Conservation (phyloP, 2,329 filamentous ascomycete species). For the Lasiodiplodia gonubiensis region DNA sequence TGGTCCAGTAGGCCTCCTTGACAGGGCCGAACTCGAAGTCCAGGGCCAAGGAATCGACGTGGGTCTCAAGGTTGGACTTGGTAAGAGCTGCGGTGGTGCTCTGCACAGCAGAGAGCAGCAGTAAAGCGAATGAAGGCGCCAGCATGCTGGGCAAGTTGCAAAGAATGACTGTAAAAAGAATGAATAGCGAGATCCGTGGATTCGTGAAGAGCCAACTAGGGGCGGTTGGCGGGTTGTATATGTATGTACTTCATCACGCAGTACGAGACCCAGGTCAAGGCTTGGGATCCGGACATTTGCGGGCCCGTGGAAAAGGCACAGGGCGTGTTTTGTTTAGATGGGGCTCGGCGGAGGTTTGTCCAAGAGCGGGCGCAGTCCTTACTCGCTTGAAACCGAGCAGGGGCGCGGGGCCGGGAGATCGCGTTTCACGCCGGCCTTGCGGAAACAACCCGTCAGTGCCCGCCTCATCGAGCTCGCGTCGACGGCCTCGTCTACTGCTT, state of each 20-base stretch:
- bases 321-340: constrained; percentile 27
- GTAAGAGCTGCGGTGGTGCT: constrained; percentile 43
- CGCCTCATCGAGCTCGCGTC: not conserved
- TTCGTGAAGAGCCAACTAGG: not conserved
- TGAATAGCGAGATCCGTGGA: constrained; percentile 3
- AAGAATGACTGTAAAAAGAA: constrained; percentile 33
- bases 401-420: constrained; percentile 23
- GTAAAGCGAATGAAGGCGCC: constrained; percentile 42
- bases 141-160: constrained; percentile 36
- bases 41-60: constrained; percentile 55
- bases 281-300: constrained; percentile 11
- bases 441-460: constrained; percentile 1
- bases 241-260: not conserved
- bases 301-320: constrained; percentile 9
- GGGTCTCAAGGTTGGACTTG: constrained; percentile 51
- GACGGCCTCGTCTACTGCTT: not conserved
- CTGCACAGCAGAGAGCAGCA: constrained; percentile 42
- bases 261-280: constrained; percentile 19
- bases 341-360: constrained; percentile 20
- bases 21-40: constrained; percentile 61
- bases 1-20: constrained; percentile 67
- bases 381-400: constrained; percentile 25
- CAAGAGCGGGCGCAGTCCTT: not conserved
- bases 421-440: constrained; percentile 20
- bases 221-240: not conserved